These are phyloP conservation scores for Pseudoscleropodium purum DNA, from an alignment of 225 moss, liverwort and hornwort species.

Conservation along the genomic window DNA sequence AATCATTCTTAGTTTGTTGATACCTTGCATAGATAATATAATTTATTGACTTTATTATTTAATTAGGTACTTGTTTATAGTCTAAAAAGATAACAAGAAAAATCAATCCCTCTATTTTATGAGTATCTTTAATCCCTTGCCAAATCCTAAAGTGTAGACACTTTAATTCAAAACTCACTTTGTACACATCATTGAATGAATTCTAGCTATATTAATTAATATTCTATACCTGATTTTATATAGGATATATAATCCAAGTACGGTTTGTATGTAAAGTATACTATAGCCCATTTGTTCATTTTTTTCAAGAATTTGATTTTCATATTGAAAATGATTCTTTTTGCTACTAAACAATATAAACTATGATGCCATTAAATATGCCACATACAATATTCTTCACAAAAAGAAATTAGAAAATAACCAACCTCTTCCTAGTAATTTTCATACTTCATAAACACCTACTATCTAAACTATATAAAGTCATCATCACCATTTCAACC, in stretches of 20 bases:
- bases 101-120: background rate
- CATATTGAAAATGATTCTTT: background rate
- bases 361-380: background rate
- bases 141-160: background rate
- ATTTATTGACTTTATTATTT: background rate
- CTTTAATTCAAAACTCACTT: background rate
- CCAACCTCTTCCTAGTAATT: fast-evolving
- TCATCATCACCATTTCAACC: background rate
- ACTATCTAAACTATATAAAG: background rate
- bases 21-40: background rate
- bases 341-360: background rate
- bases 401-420: background rate
- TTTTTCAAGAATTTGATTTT: background rate
- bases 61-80: background rate
- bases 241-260: background rate
- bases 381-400: background rate
- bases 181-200: background rate
- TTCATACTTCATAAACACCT: background rate
- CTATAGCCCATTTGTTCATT: background rate
- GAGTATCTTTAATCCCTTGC: too few species aligned
- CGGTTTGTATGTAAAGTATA: fast-evolving
- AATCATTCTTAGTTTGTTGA: background rate
- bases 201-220: background rate
- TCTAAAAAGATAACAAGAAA: background rate
- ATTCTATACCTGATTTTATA: background rate